A percentile compares a stretch with the other conserved stretches of the same genome.
Conservation (phyloP, 768 basidiomycete genomes). For the Russula foetens region DNA sequence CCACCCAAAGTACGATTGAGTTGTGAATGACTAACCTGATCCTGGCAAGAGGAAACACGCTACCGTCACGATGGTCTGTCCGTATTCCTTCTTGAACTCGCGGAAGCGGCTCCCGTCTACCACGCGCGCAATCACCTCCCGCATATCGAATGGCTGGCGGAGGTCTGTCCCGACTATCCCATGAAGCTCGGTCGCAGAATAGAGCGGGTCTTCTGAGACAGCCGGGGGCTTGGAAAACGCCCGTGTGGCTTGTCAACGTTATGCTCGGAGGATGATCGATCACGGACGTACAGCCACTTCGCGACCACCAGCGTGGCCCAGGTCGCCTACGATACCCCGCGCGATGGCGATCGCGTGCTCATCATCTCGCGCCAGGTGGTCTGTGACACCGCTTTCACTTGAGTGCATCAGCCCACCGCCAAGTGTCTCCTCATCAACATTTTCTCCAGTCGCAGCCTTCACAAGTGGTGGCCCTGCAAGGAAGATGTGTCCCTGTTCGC, state of each 20-base stretch:
- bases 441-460: slow-evolving; percentile 90
- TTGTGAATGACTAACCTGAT: neutral
- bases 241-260: slow-evolving; percentile 5
- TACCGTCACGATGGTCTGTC: slow-evolving; percentile 82
- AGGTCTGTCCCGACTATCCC: slow-evolving; percentile 89
- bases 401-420: slow-evolving; percentile 92
- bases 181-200: slow-evolving; percentile 74
- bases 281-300: slow-evolving; percentile 38
- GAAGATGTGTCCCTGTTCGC: slow-evolving; percentile 89
- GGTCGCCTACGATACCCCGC: slow-evolving; percentile 66
- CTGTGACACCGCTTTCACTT: slow-evolving; percentile 83
- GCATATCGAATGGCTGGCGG: slow-evolving; percentile 86
- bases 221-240: slow-evolving; percentile 39
- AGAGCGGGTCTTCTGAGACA: slow-evolving; percentile 63
- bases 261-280: neutral
- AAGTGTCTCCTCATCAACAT: slow-evolving; percentile 85
- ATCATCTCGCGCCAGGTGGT: slow-evolving; percentile 79
- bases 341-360: slow-evolving; percentile 80
- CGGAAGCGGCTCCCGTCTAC: slow-evolving; percentile 89
- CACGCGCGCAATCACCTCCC: slow-evolving; percentile 85
- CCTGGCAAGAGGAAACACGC: slow-evolving; percentile 22
- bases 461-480: slow-evolving; percentile 92
- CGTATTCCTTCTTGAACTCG: slow-evolving; percentile 96
- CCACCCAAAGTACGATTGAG: neutral
- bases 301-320: slow-evolving; percentile 53